Evolutionary conservation across 768 basidiomycete species (phyloP).

Genomic region (Mycena sanguinolenta): DNA sequence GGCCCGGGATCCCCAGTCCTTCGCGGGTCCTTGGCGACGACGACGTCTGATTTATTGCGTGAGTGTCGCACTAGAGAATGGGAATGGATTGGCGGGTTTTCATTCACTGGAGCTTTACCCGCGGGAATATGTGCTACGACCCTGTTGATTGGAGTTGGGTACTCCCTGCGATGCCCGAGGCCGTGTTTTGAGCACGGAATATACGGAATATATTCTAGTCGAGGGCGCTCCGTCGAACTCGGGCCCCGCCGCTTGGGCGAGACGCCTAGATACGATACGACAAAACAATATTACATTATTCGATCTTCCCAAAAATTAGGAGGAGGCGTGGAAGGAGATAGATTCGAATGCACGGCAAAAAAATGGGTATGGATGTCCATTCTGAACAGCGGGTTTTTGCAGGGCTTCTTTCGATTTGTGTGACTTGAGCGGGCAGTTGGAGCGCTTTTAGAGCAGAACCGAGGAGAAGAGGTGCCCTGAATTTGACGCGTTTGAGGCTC

Average conservation of each 20-base stretch:
- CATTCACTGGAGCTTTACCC: not conserved
- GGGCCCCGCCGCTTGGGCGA: not conserved
- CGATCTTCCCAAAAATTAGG: not conserved
- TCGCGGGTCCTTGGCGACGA: not conserved
- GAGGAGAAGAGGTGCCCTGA: not conserved
- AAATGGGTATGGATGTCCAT: not conserved
- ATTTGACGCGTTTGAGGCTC: not conserved
- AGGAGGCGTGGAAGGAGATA: constrained; percentile 20
- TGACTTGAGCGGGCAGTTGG: not conserved
- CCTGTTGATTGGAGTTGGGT: not conserved
- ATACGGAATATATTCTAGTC: too few species aligned
- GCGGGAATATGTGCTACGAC: constrained; percentile 2
- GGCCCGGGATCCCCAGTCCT: not conserved
- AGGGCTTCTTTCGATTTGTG: not conserved
- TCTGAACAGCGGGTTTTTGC: not conserved
- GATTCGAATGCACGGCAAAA: not conserved
- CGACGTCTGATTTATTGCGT: not conserved
- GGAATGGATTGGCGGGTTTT: not conserved
- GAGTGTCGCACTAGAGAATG: not conserved
- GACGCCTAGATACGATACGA: not conserved
- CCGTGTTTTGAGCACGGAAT: not conserved
- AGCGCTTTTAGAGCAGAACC: not conserved
- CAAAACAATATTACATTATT: too few species aligned
- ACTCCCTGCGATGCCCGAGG: not conserved
- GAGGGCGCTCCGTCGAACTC: not conserved